Evolutionary conservation across 2,329 filamentous ascomycete species (phyloP).

Genomic region (Volutella citrinella): DNA sequence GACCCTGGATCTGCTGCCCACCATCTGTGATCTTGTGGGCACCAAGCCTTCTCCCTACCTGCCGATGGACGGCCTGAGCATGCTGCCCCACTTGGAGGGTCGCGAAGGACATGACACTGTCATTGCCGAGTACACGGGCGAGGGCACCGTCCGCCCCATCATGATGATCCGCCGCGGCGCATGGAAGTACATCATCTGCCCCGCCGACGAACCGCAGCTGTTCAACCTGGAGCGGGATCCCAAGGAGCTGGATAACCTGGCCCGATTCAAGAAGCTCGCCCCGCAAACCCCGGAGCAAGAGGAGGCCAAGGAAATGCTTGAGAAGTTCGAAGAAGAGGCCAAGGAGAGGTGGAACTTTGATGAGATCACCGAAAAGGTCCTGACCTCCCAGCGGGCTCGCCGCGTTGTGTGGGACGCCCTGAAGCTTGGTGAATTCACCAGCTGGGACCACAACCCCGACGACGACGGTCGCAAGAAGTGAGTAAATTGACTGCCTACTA

Average conservation of each 20-base stretch:
- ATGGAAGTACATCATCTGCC: slow-evolving; percentile 90
- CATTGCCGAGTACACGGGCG: slow-evolving; percentile 93
- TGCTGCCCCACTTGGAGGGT: slow-evolving; percentile 72
- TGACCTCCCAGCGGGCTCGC: slow-evolving; percentile 75
- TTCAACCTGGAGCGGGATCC: slow-evolving; percentile 78
- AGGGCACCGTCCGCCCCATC: slow-evolving; percentile 82
- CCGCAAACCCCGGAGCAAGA: slow-evolving; percentile 42
- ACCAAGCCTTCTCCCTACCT: slow-evolving; percentile 65
- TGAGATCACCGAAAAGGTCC: slow-evolving; percentile 69
- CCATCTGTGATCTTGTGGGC: slow-evolving; percentile 78
- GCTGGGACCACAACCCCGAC: slow-evolving; percentile 81
- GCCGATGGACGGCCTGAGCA: slow-evolving; percentile 82
- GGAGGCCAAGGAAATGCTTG: slow-evolving; percentile 48
- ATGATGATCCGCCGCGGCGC: slow-evolving; percentile 90
- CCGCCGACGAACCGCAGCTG: slow-evolving; percentile 79
- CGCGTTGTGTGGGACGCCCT: slow-evolving; percentile 78
- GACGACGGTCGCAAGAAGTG: slow-evolving; percentile 67
- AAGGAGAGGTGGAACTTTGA: slow-evolving; percentile 77
- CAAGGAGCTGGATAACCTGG: slow-evolving; percentile 72
- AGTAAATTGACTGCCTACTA: slow-evolving; percentile 23
- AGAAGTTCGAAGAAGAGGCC: slow-evolving; percentile 72
- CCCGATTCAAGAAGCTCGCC: slow-evolving; percentile 39
- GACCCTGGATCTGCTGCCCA: slow-evolving; percentile 86
- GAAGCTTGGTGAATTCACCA: slow-evolving; percentile 69
- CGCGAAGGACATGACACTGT: slow-evolving; percentile 75